Evolutionary conservation across 163 green algal species (phyloP), one percentile per base, ranked within the genome.

Genomic region (Chlamydomonas reinhardtii): DNA sequence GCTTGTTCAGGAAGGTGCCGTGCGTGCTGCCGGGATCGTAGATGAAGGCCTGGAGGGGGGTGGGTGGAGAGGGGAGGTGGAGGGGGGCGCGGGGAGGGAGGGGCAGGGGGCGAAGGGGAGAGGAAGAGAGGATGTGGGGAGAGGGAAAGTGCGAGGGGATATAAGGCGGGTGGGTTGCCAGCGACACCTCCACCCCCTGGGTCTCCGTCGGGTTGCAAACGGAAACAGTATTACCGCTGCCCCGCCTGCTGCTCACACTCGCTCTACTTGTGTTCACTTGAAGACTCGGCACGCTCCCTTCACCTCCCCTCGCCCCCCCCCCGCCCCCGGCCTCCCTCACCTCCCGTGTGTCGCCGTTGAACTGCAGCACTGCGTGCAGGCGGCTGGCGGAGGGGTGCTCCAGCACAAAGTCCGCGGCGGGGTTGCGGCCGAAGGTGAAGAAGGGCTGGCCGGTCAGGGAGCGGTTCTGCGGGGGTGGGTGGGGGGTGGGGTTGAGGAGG

Each of bases 1-100:
- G 76, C 84, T 98, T 98, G 91, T 99, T 99, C 3, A 99, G 73
- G 79, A 97, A 97, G 15, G 91, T 97, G 75, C 97, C 97, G 74
- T 99, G 97, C 2, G 96, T 97, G 82, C 82, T 95, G 73, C 93
- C 94, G 6, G 90, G 88, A 91, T 99, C 97, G 70, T 91, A 96
- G n/a, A 99, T 43, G 61, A 96, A 98, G 68, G 79, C 52, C 79
- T 85, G 68, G 4, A 5, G 39, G 39, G 8, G 5, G 39, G 39
- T 48, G 39, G 39, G 8, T 48, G 27, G 37, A 65, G 24, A 27
- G 6, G 64, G 16, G 74, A 20, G 39, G 74, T 25, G 14, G 74
- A 37, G 17, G 4, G 52, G n/a, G 48, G 0, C 48, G 39, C 29
- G 73, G 48, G 43, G 1, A 78, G 52, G 48, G 11, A 4, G 11